Percentiles rank a stretch among this genome's conserved stretches.
phyloP scores from a whole-genome alignment of 192 early-diverging fungal species.

The Coemansia sp. region DNA sequence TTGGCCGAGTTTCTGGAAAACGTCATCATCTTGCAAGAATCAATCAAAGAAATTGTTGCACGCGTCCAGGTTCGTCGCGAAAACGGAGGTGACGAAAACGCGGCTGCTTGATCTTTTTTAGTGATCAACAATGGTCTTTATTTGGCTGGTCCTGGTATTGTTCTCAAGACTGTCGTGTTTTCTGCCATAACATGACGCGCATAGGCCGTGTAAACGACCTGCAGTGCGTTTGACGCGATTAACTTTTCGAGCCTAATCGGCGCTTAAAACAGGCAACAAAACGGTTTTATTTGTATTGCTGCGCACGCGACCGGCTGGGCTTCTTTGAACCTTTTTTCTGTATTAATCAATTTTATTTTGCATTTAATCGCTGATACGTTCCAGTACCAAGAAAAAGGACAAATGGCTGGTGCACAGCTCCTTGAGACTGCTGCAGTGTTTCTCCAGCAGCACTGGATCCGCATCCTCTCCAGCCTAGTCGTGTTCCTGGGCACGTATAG shows the following conservation, averaged over 20 bases:
- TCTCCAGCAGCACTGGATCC: slow-evolving; percentile 27
- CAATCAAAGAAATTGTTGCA: slow-evolving; percentile 87
- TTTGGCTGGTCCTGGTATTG: not conserved
- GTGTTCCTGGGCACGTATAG: slow-evolving; percentile 28
- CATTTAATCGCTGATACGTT: too few relatives aligned
- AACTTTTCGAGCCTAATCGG: too few relatives aligned
- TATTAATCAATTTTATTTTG: not conserved
- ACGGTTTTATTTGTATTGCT: slow-evolving; percentile 3
- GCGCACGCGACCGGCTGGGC: not conserved
- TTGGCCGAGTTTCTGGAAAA: slow-evolving; percentile 74
- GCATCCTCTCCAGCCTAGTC: slow-evolving; percentile 14
- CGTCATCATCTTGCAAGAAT: slow-evolving; percentile 89
- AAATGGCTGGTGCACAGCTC: slow-evolving; percentile 15
- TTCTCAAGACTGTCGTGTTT: not conserved
- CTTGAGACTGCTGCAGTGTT: slow-evolving; percentile 7
- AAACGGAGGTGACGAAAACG: slow-evolving; percentile 68
- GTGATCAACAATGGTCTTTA: not conserved
- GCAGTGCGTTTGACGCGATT: too few relatives aligned
- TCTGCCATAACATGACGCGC: not conserved
- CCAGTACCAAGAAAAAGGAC: not conserved
- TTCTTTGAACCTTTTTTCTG: not conserved
- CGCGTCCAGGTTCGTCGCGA: slow-evolving; percentile 75
- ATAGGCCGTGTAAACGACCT: not conserved
- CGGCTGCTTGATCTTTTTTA: slow-evolving; percentile 17
- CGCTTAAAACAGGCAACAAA: too few relatives aligned